Evolutionary conservation across 2,329 filamentous ascomycete species (phyloP).

Genomic region (Karstenula rhodostoma): DNA sequence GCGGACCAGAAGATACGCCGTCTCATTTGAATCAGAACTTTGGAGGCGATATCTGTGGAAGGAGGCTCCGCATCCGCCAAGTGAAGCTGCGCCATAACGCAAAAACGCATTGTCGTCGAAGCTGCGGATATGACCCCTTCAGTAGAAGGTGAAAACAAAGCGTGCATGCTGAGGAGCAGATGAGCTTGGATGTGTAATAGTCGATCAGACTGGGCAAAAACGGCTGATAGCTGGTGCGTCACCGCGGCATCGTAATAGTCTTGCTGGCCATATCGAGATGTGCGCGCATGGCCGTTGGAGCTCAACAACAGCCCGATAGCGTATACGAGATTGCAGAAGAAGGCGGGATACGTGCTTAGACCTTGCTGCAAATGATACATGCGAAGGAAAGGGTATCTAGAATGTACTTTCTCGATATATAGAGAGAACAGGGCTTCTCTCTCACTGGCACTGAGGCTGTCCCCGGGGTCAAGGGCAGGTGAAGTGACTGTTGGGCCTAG

Average conservation of each 20-base stretch:
- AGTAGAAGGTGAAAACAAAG: slow-evolving; percentile 30
- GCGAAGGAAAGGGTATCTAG: background rate
- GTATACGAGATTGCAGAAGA: slow-evolving; percentile 1
- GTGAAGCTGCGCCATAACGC: slow-evolving; percentile 30
- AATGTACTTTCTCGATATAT: background rate
- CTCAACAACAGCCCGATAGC: background rate
- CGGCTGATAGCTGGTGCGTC: slow-evolving; percentile 12
- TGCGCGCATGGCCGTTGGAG: background rate
- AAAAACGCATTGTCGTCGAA: slow-evolving; percentile 28
- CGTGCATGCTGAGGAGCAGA: slow-evolving; percentile 27
- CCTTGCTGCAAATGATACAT: background rate
- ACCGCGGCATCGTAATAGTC: background rate
- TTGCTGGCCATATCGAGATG: background rate
- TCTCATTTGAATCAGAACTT: slow-evolving; percentile 23
- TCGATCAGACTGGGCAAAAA: slow-evolving; percentile 23
- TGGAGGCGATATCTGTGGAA: slow-evolving; percentile 8
- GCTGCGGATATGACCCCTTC: slow-evolving; percentile 29
- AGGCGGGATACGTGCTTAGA: background rate
- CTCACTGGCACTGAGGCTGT: background rate
- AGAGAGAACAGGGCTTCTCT: background rate
- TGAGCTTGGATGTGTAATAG: slow-evolving; percentile 30
- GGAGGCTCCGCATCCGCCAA: slow-evolving; percentile 24
- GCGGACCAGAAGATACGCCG: slow-evolving; percentile 32
- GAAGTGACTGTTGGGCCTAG: background rate
- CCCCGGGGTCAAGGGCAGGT: background rate